Base-by-base conservation (phyloP, 352 stramenopile genomes). In the Achlya hypogyna region DNA sequence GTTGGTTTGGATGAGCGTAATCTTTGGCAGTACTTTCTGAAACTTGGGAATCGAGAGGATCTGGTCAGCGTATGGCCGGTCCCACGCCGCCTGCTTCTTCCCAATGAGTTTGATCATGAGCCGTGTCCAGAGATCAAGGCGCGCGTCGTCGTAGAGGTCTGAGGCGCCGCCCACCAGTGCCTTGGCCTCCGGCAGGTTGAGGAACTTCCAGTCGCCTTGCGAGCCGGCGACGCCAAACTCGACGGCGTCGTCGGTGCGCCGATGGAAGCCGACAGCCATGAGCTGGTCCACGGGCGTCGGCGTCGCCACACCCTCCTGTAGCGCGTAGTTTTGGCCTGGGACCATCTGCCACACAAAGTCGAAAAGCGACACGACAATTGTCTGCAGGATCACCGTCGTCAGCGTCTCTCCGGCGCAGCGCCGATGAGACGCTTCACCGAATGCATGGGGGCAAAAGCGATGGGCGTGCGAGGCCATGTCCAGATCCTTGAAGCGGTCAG, bases 261-360 rank as follows among this genome's bases (percentile, higher is more conserved):
- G 40, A 6, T 29, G 6, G 27, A 67, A 67, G 20, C 14, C 16
- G 12, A 59, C 23, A 1, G 42, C 60, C 51, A 67, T 60, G 22
- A 67, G 47, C 2, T 25, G 25, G 3, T 45, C 60, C 9, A 38
- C n/a, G 29, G 60, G 60, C 22, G 42, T 42, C 27, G 58, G 28
- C 42, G 60, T 67, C 18, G 23, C 31, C n/a, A 16, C 27, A 28
- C 28, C 14, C 6, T 16, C 38, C 25, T 49, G 20, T 4, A 58
- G 12, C 5, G 40, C 23, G 20, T 59, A 67, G 16, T 67, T 28
- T 67, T 67, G 60, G 27, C 23, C 12, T n/a, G 60, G 60, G 5
- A 67, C 20, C 60, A 67, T 59, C 4, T 59, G 45, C 60, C 60
- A 67, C 51, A n/a, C 29, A 58, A 58, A 67, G 34, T 67, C 60